Evolutionary conservation across 768 basidiomycete species (phyloP).

Genomic region (Trichaptum fuscoviolaceum): DNA sequence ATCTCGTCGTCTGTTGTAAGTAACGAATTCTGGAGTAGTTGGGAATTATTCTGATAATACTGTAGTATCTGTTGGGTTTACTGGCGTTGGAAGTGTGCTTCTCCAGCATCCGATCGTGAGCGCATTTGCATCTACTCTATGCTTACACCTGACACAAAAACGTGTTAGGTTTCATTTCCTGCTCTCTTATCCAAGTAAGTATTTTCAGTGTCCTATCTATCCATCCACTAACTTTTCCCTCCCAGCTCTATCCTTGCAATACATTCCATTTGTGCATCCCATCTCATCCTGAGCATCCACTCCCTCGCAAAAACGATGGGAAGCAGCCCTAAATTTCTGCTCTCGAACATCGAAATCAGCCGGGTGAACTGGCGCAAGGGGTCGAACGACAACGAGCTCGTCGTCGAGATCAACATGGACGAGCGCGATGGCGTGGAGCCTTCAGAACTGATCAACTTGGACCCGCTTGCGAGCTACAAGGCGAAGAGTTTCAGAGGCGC

Average conservation of each 20-base stretch:
- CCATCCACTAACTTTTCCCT: neutral
- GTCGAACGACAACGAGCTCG: neutral
- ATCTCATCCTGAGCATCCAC: conserved; percentile 3
- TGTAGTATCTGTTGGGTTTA: neutral
- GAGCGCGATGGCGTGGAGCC: neutral
- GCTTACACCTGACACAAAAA: neutral
- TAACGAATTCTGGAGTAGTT: neutral
- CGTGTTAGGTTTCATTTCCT: neutral
- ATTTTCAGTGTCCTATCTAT: neutral
- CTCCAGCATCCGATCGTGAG: neutral
- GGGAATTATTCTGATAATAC: neutral
- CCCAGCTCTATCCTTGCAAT: neutral
- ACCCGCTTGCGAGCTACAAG: conserved; percentile 2
- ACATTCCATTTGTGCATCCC: neutral
- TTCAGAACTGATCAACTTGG: neutral
- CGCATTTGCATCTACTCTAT: neutral
- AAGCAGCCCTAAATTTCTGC: neutral
- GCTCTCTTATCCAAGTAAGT: conserved; percentile 1
- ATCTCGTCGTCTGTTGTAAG: conserved; percentile 2
- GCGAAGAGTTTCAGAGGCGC: neutral
- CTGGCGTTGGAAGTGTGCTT: neutral
- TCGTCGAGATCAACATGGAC: conserved; percentile 2
- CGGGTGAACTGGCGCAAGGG: conserved; percentile 2
- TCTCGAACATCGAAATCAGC: conserved; percentile 4
- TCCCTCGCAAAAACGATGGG: neutral